Conservation (phyloP, 2,329 filamentous ascomycete species). For the Clonostachys byssicola region DNA sequence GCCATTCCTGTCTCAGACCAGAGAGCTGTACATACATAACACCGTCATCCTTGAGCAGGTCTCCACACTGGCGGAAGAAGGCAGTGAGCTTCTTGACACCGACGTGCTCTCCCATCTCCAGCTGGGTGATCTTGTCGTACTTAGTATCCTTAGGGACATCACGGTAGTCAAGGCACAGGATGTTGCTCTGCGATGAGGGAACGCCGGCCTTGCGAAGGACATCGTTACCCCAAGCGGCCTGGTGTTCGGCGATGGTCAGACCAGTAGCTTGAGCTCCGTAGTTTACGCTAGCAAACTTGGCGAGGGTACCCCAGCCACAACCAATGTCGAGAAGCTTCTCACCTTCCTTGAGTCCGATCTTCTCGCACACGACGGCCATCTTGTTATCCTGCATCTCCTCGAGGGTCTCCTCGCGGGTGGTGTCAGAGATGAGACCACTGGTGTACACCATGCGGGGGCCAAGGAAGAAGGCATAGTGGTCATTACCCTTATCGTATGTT, state of each 20-base stretch:
- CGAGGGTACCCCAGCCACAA: constrained; percentile 93
- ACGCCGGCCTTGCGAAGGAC: constrained; percentile 80
- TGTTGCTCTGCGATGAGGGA: constrained; percentile 80
- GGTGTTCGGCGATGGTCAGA: constrained; percentile 91
- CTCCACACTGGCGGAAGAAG: constrained; percentile 83
- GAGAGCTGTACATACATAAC: constrained; percentile 95
- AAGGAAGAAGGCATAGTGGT: constrained; percentile 98
- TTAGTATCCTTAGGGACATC: constrained; percentile 65
- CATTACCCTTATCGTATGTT: constrained; percentile 96
- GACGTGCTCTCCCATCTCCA: constrained; percentile 99
- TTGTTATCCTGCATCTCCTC: constrained; percentile 99
- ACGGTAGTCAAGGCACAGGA: constrained; percentile 96
- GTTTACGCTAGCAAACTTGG: constrained; percentile 88
- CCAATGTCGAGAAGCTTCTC: constrained; percentile 90
- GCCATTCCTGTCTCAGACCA: constrained; percentile 90
- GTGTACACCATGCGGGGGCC: constrained; percentile 99
- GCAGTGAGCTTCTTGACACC: constrained; percentile 81
- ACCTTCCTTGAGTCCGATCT: constrained; percentile 78
- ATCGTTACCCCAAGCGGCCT: constrained; percentile 94
- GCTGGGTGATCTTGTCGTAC: constrained; percentile 94
- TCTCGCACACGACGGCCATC: constrained; percentile 90
- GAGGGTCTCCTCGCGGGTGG: constrained; percentile 81
- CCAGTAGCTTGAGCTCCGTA: constrained; percentile 84
- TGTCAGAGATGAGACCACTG: constrained; percentile 86
- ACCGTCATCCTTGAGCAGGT: constrained; percentile 96